phyloP scores from a whole-genome alignment of 768 basidiomycete genomes.

The Symmetrospora coprosmae region DNA sequence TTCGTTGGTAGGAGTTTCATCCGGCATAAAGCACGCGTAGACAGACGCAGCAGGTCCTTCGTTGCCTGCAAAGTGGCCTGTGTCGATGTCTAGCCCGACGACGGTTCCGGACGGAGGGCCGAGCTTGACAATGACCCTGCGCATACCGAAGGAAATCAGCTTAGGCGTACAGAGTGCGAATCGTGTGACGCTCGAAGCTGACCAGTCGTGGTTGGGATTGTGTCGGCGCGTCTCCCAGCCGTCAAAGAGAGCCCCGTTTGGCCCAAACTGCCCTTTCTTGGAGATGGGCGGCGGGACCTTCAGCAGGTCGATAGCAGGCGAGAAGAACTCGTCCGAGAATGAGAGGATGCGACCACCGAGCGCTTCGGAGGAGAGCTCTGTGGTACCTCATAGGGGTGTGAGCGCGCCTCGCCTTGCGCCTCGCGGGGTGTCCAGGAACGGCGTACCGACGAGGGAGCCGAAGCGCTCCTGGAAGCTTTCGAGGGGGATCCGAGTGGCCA shows the following conservation, averaged over 20 bases:
- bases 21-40: constrained; percentile 40
- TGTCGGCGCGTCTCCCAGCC: constrained; percentile 92
- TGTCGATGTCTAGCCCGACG: constrained; percentile 81
- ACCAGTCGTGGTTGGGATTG: constrained; percentile 82
- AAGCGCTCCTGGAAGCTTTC: neutral
- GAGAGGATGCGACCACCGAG: constrained; percentile 60
- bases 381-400: no score
- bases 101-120: constrained; percentile 55
- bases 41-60: constrained; percentile 59
- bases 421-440: no score
- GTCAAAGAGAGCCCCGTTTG: constrained; percentile 81
- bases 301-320: constrained; percentile 65
- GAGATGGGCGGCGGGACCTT: constrained; percentile 72
- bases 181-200: constrained; percentile 18
- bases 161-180: neutral
- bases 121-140: constrained; percentile 76
- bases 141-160: neutral
- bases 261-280: constrained; percentile 91
- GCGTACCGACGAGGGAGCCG: neutral
- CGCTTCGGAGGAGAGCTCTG: constrained; percentile 77
- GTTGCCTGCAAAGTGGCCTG: constrained; percentile 79
- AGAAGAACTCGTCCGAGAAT: constrained; percentile 94
- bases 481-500: neutral
- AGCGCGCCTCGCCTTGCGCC: no score
- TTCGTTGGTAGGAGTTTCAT: constrained; percentile 44